phyloP scores from a whole-genome alignment of 495 filamentous ascomycete genomes.

The Wilcoxina mikolae region DNA sequence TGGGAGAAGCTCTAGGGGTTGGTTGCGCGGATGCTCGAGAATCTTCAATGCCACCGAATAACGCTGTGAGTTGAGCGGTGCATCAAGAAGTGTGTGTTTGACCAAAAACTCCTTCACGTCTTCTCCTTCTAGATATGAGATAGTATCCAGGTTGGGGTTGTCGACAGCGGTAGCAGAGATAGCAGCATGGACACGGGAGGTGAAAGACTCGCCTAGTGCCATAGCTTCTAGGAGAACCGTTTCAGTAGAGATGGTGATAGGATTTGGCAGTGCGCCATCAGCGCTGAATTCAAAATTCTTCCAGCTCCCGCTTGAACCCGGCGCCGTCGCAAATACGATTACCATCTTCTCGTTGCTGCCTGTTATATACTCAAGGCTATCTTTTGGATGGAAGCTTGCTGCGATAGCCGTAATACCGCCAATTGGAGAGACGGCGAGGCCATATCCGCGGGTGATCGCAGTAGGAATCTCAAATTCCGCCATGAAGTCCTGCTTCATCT shows the following conservation, averaged over 20 bases:
- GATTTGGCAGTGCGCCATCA: constrained; percentile 21
- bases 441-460: constrained; percentile 23
- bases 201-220: constrained; percentile 10
- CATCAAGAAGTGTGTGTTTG: constrained; percentile 16
- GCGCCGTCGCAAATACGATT: constrained; percentile 25
- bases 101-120: constrained; percentile 15
- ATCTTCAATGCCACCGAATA: neutral
- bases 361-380: constrained; percentile 28
- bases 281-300: constrained; percentile 15
- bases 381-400: constrained; percentile 26
- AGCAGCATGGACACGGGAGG: neutral
- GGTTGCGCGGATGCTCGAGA: neutral
- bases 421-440: constrained; percentile 24
- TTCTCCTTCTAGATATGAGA: neutral
- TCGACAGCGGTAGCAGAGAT: constrained; percentile 1
- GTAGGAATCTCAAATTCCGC: constrained; percentile 24
- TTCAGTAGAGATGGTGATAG: constrained; percentile 16
- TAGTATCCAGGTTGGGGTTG: neutral
- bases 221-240: constrained; percentile 22
- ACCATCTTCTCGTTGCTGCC: constrained; percentile 21
- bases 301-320: constrained; percentile 21
- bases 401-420: constrained; percentile 26
- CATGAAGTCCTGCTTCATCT: constrained; percentile 28
- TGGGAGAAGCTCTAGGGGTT: constrained; percentile 4
- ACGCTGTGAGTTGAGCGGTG: constrained; percentile 21